These are phyloP conservation scores for Moesziomyces antarcticus DNA, from an alignment of 1,284 basidiomycete genomes.

Conservation along the genomic window DNA sequence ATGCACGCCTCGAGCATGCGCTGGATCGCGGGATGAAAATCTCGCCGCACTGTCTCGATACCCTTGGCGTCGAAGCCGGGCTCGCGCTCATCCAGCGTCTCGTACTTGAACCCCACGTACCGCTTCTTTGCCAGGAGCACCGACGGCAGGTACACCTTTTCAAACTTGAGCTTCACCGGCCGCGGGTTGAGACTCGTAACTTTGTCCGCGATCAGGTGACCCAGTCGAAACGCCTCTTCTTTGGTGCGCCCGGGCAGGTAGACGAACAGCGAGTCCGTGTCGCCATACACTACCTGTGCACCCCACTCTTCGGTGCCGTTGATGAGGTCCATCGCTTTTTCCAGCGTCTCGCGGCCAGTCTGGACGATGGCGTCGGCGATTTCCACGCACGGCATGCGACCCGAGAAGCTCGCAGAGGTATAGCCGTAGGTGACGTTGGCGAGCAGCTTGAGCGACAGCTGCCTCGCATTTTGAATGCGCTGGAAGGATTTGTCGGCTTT, in stretches of 20 bases:
- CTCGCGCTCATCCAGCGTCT: conserved; percentile 79
- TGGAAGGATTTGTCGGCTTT: conserved; percentile 75
- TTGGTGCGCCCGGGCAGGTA: conserved; percentile 87
- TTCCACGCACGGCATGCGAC: conserved; percentile 97
- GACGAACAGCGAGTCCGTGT: conserved; percentile 95
- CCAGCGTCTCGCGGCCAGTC: conserved; percentile 91
- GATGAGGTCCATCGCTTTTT: conserved; percentile 89
- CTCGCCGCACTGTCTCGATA: conserved; percentile 93
- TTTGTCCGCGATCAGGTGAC: conserved; percentile 87
- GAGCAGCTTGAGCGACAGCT: conserved; percentile 62
- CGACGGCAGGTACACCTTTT: conserved; percentile 96
- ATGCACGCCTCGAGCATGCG: conserved; percentile 64
- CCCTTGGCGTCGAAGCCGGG: conserved; percentile 95
- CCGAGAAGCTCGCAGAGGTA: conserved; percentile 90
- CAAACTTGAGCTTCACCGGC: conserved; percentile 95
- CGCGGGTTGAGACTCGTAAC: conserved; percentile 87
- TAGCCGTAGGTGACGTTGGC: conserved; percentile 79
- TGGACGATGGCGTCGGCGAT: conserved; percentile 98
- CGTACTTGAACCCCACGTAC: conserved; percentile 96
- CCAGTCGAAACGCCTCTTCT: conserved; percentile 91
- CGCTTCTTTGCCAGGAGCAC: conserved; percentile 95
- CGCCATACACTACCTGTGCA: conserved; percentile 94
- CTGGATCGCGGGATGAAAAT: conserved; percentile 70
- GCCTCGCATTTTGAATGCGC: conserved; percentile 62
- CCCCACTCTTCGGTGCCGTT: conserved; percentile 78